These are phyloP conservation scores for Rhytidiadelphus loreus DNA, from an alignment of 225 moss, liverwort and hornwort species.

Conservation along the genomic window DNA sequence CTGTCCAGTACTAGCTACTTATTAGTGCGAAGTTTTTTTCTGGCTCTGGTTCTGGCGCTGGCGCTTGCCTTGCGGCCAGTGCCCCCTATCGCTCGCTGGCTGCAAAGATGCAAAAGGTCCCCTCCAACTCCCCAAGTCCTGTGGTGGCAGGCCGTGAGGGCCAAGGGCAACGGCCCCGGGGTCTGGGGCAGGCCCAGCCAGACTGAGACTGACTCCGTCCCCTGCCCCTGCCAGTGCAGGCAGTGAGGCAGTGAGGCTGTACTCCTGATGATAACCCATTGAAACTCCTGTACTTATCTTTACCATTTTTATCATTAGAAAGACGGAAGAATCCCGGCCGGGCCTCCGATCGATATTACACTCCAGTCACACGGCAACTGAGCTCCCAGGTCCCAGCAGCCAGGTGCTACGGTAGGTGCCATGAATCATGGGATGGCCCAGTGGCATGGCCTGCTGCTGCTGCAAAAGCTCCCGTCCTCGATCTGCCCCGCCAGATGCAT, in stretches of 20 bases:
- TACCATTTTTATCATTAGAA: not conserved
- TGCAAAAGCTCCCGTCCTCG: not conserved
- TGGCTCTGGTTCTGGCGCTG: not conserved
- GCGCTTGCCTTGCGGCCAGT: not conserved
- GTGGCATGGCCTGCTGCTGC: too few relatives aligned
- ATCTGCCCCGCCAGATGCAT: not conserved
- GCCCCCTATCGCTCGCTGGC: not conserved
- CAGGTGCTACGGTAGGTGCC: slow-evolving; percentile 2
- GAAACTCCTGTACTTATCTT: not conserved
- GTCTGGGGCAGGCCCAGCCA: not conserved
- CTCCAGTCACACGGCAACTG: too few relatives aligned
- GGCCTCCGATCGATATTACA: too few relatives aligned
- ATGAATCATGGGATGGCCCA: not conserved
- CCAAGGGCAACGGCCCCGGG: not conserved
- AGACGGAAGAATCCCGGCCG: too few relatives aligned
- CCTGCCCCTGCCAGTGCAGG: too few relatives aligned
- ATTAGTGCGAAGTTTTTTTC: not conserved
- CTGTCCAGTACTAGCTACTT: not conserved
- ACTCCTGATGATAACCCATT: not conserved
- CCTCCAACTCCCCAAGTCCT: not conserved
- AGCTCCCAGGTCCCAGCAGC: not conserved
- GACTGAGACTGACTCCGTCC: not conserved
- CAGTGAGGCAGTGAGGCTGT: not conserved
- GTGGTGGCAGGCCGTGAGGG: not conserved
- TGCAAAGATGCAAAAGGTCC: not conserved